Evolutionary conservation across 2,329 filamentous ascomycete genomes (phyloP), one percentile per base, ranked within the genome.

Genomic region (Ramularia endophylla): DNA sequence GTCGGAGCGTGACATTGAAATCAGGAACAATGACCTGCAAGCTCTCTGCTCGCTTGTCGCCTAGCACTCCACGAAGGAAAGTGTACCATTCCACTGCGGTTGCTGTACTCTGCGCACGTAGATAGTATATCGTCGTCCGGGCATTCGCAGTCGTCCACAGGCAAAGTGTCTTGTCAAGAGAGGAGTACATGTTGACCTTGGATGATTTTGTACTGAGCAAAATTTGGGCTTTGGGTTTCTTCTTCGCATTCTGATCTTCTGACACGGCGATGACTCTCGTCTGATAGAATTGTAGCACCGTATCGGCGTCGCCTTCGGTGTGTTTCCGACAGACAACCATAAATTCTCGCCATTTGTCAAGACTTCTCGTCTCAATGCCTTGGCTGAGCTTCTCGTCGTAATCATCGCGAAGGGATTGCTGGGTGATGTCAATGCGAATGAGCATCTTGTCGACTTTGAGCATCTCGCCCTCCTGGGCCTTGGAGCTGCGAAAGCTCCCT

Each of bases 401-500:
- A 43, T 82, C 77, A 5, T 74, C 69, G 1, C 77, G 73, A 3
- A 72, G 43, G n/a, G 64, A 65, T 48, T 72, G 69, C 29, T 67
- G 54, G 29, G 68, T 67, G 41, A 62, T 54, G 51, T 81, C 80
- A 17, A 81, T 70, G 16, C 77, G 71, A 15, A 83, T 74, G 16
- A 84, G 71, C 80, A 84, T 84, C 44, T 74, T 77, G 55, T 83
- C 79, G 61, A 80, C 79, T 59, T 82, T 82, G 43, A 83, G 66
- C 38, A 83, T 76, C 46, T 81, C 73, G 4, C 80, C 80, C 50
- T 79, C 72, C 36, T 66, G 65, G 32, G 67, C 56, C 45, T 63
- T 66, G 38, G 60, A 50, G 29, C 46, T 54, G 18, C 48, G 48
- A 9, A 61, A 48, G 18, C 30, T 50, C 22, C 58, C 56, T 30